These are phyloP conservation scores for Microstegium vimineum DNA, from an alignment of 176 grass and related monocot genomes.

Conservation along the genomic window DNA sequence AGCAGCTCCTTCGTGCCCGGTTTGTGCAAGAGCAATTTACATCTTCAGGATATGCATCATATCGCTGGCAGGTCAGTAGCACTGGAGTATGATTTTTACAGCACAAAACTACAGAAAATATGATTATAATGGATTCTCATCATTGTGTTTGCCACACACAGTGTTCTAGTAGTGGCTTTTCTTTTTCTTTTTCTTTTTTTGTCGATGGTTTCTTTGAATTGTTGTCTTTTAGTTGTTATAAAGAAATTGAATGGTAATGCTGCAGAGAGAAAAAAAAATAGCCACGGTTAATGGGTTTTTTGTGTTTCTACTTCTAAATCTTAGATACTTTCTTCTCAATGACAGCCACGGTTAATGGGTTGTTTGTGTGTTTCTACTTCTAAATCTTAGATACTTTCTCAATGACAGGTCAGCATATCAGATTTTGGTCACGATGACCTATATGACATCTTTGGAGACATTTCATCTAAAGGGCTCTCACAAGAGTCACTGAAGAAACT, in stretches of 20 bases:
- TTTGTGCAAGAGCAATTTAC: conserved; percentile 60
- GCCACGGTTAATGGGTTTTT: not conserved
- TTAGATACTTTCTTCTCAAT: not conserved
- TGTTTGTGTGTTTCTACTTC: not conserved
- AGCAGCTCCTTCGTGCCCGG: conserved; percentile 69
- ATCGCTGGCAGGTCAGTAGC: conserved; percentile 63
- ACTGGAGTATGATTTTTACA: not conserved
- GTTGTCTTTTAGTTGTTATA: not conserved
- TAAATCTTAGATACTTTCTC: not conserved
- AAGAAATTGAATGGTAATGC: conserved; percentile 6
- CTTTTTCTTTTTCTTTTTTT: not conserved
- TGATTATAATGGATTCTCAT: not conserved
- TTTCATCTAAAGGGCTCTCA: conserved; percentile 57
- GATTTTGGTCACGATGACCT: conserved; percentile 60
- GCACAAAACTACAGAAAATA: not conserved
- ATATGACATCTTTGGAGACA: conserved; percentile 73
- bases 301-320: conserved; percentile 9
- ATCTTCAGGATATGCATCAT: conserved; percentile 37
- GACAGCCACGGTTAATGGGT: not conserved
- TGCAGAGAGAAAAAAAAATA: not conserved
- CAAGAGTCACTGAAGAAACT: conserved; percentile 61
- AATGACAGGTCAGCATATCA: conserved; percentile 40
- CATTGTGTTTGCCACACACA: not conserved
- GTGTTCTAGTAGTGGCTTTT: not conserved
- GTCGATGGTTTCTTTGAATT: not conserved